These are phyloP conservation scores for Hypoxylon rubiginosum DNA, from an alignment of 2,329 filamentous ascomycete genomes.

Conservation along the genomic window DNA sequence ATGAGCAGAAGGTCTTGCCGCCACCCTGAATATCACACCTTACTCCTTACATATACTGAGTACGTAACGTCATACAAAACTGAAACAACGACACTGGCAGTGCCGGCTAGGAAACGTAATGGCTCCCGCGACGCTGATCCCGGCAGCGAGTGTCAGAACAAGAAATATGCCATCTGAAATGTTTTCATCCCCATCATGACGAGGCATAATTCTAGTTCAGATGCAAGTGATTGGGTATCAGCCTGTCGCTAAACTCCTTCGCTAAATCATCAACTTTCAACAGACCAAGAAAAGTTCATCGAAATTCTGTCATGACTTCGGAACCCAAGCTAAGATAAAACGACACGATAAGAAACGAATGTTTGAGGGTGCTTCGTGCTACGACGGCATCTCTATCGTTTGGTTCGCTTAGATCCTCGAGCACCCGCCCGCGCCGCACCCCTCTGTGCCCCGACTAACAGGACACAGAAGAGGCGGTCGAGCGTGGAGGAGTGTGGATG, in stretches of 20 bases:
- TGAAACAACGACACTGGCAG: slow-evolving; percentile 32
- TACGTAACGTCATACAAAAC: slow-evolving; percentile 32
- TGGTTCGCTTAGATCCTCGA: slow-evolving; percentile 44
- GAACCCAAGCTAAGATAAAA: slow-evolving; percentile 29
- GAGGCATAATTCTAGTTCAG: slow-evolving; percentile 46
- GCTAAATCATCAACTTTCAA: slow-evolving; percentile 39
- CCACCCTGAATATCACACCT: slow-evolving; percentile 14
- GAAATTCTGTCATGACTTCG: slow-evolving; percentile 21
- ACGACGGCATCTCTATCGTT: slow-evolving; percentile 36
- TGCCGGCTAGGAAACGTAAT: slow-evolving; percentile 33
- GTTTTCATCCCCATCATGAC: slow-evolving; percentile 32
- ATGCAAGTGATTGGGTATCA: slow-evolving; percentile 49
- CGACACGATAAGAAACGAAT: slow-evolving; percentile 36
- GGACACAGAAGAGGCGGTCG: slow-evolving; percentile 43
- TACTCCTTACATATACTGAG: slow-evolving; percentile 24
- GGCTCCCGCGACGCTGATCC: slow-evolving; percentile 38
- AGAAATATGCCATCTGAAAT: slow-evolving; percentile 40
- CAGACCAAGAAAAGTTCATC: slow-evolving; percentile 26
- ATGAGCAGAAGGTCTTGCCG: slow-evolving; percentile 22
- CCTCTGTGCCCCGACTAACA: slow-evolving; percentile 44
- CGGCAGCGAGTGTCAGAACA: slow-evolving; percentile 43
- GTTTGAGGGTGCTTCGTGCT: slow-evolving; percentile 2
- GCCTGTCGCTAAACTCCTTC: slow-evolving; percentile 49
- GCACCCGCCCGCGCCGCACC: slow-evolving; percentile 37
- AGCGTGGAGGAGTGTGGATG: slow-evolving; percentile 33